Base-by-base conservation (phyloP, 345 rosid species). In the Citrus trifoliata region DNA sequence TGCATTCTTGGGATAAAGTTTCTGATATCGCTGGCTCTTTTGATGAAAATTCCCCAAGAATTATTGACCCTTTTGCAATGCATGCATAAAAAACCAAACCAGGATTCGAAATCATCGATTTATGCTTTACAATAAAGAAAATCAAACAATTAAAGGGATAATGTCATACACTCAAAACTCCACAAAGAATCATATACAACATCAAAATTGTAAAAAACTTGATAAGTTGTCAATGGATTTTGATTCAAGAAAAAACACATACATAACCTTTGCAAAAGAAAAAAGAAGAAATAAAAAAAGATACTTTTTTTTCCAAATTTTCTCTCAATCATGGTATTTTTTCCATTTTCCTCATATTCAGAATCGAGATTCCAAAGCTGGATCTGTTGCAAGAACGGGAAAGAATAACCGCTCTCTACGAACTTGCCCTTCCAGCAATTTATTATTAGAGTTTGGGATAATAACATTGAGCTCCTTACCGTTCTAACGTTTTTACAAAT, bases 21-120 rank as follows among this genome's bases (percentile, higher is more conserved):
- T 80, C 88, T 78, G 70, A 24, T 12, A 96, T 88, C 33, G 86
- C 94, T 24, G 89, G 79, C 40, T 88, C 88, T 56, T 82, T 81
- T 18, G 89, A 81, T 5, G 78, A 86, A 81, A 85, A 90, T 64
- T 96, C 90, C 6, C 92, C 93, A 24, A 96, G 88, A 72, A 94
- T 80, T 10, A 82, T 58, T 61, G 86, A 61, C 73, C 93, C 94
- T 70, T 85, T 93, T 5, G 97, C 90, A 78, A 93, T 84, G 87
- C 97, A 93, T 48, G 91, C 83, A 78, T 91, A 94, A 21, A 84
- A 67, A 61, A 96, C 67, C 48, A 80, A 84, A 78, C 81, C 85
- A 38, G 90, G 94, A 81, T 93, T 83, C 30, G 94, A 82, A 81
- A 93, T 86, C 97, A 90, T 90, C 70, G 90, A 67, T 63, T 82